Evolutionary conservation across 2,329 filamentous ascomycete genomes (phyloP).

Genomic region (Microcyclosporella mali): DNA sequence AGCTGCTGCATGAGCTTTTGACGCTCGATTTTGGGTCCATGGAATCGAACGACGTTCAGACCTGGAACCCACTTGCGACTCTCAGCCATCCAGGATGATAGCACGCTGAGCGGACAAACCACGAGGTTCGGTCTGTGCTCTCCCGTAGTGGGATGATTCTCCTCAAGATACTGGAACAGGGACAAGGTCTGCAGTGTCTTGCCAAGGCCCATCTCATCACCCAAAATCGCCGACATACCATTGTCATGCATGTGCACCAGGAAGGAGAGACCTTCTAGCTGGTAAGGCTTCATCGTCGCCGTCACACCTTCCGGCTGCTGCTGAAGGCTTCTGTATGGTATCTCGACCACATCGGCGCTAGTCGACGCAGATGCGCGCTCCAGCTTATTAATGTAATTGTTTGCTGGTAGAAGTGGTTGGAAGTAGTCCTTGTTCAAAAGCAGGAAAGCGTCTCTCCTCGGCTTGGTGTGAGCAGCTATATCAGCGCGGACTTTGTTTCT

Average conservation of each 20-base stretch:
- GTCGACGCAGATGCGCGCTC: conserved; percentile 9
- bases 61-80: conserved; percentile 44
- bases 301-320: conserved; percentile 42
- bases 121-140: conserved; percentile 41
- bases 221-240: conserved; percentile 41
- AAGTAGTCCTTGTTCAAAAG: conserved; percentile 42
- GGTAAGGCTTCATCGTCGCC: conserved; percentile 49
- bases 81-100: conserved; percentile 46
- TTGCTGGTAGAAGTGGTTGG: conserved; percentile 40
- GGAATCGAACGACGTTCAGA: conserved; percentile 44
- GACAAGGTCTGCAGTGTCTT: conserved; percentile 47
- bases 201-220: conserved; percentile 48
- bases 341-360: conserved; percentile 18
- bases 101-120: conserved; percentile 47
- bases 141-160: conserved; percentile 36
- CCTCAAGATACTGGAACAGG: conserved; percentile 44
- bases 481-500: conserved; percentile 37
- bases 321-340: conserved; percentile 37
- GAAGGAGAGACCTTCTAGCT: conserved; percentile 46
- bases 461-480: conserved; percentile 38
- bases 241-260: conserved; percentile 43
- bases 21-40: conserved; percentile 41
- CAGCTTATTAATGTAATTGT: conserved; percentile 41
- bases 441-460: conserved; percentile 42
- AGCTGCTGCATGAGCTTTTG: conserved; percentile 38